These are phyloP conservation scores for Lasiodiplodia sp. DNA, from an alignment of 2,329 filamentous ascomycete species.

Conservation along the genomic window DNA sequence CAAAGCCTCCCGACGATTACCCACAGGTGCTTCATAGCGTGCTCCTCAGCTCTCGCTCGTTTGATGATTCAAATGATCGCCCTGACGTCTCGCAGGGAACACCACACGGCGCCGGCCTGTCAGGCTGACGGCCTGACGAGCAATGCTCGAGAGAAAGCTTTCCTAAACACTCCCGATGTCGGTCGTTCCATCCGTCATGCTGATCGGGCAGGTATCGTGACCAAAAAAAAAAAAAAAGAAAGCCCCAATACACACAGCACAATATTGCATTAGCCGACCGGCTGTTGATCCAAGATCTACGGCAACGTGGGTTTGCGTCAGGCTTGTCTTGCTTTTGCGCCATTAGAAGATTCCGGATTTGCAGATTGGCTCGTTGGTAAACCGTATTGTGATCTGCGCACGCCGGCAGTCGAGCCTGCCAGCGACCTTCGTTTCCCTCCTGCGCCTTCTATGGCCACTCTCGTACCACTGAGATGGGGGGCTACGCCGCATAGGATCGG, in stretches of 20 bases:
- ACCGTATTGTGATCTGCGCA: neutral
- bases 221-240: too few species aligned
- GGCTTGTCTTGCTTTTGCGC: neutral
- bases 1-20: too few species aligned
- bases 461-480: too few species aligned
- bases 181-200: too few species aligned
- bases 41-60: neutral
- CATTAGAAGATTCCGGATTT: neutral
- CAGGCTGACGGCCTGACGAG: neutral
- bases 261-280: slow-evolving; percentile 14
- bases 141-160: neutral
- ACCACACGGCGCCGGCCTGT: neutral
- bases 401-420: neutral
- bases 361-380: neutral
- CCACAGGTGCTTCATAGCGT: neutral
- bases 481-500: too few species aligned
- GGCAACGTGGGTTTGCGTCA: neutral
- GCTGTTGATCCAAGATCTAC: slow-evolving; percentile 14
- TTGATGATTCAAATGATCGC: slow-evolving; percentile 8
- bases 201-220: too few species aligned
- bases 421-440: neutral
- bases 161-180: neutral
- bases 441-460: too few species aligned
- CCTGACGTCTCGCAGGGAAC: neutral
- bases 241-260: too few species aligned